Evolutionary conservation across 805 yeast genomes (phyloP), one percentile per base, ranked within the genome.

Genomic region (Wickerhamomyces alni): DNA sequence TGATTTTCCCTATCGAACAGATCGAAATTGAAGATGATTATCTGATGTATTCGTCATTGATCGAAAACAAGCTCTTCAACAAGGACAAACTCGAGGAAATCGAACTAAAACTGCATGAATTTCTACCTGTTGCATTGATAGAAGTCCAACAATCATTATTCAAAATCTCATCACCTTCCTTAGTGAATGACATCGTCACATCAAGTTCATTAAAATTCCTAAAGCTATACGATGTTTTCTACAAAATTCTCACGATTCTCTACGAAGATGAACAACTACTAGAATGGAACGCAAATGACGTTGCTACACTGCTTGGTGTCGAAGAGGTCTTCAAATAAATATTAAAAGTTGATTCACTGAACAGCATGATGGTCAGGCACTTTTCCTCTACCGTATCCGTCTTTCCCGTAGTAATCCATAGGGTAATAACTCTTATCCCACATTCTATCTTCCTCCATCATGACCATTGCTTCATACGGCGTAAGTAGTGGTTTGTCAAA

Each of bases 401-500:
- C 85, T 50, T 75, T 74, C 8, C 82, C 79, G 56, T 93, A 93
- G 58, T 91, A 93, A 58, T 93, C 98, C 99, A 93, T 93, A 9
- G 97, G 97, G 57, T 93, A 93, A 41, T 71, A 80, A 2, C 67
- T 67, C 30, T 73, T 74, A 34, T 61, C 66, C 76, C 93, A 85
- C 61, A 67, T 70, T 28, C 65, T 65, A 53, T 88, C 97, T 34
- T 80, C 72, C 8, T 76, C 82, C 49, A 93, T 61, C 72, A 88
- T 74, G 5, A 89, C 95, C 87, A 86, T 87, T 0, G 96, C 87
- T 57, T 93, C 99, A 58, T 93, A 93, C 0, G 99, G 99, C 0
- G 99, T 91, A 42, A 93, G 63, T 32, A 93, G 65, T 0, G 99
- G 99, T 55, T 84, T 85, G 43, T 80, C 79, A 56, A 93, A 93